These are phyloP conservation scores for Globisporangium mamillatum DNA, from an alignment of 352 stramenopile genomes.

Conservation along the genomic window DNA sequence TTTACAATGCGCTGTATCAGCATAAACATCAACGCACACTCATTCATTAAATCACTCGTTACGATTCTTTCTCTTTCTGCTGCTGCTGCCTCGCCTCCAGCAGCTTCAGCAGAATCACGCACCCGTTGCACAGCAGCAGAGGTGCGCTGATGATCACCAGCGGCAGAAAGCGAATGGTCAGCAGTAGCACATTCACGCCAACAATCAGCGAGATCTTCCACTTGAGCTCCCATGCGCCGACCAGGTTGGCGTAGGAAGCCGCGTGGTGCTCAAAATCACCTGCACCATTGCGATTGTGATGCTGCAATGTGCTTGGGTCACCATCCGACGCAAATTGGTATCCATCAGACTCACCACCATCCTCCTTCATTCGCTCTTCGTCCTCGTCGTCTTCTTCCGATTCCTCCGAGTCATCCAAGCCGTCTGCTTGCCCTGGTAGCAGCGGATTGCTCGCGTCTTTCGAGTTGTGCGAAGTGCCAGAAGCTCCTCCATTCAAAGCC, in stretches of 20 bases:
- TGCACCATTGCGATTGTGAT: neutral
- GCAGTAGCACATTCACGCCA: slow-evolving; percentile 4
- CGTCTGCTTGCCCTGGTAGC: slow-evolving; percentile 1
- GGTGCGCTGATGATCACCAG: neutral
- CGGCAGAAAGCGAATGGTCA: slow-evolving; percentile 8
- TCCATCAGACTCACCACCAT: slow-evolving; percentile 25
- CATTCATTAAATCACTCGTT: neutral
- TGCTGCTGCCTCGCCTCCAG: neutral
- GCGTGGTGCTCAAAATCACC: neutral
- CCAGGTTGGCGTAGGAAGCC: neutral
- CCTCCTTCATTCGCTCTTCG: slow-evolving; percentile 27
- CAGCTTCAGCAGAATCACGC: neutral
- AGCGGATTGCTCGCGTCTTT: slow-evolving; percentile 1
- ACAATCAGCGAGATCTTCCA: slow-evolving; percentile 13
- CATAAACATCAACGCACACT: neutral
- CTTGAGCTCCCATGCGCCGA: slow-evolving; percentile 6
- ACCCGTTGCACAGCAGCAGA: slow-evolving; percentile 12
- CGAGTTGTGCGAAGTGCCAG: slow-evolving; percentile 6
- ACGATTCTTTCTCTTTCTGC: slow-evolving; percentile 10
- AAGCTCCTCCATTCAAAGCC: neutral
- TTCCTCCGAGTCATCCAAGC: slow-evolving; percentile 24
- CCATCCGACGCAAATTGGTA: slow-evolving; percentile 7
- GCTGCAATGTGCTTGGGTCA: neutral
- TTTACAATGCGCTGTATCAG: neutral
- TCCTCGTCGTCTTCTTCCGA: slow-evolving; percentile 44